These are phyloP conservation scores for Brassica rapa DNA, from an alignment of 345 rosid species.

Conservation along the genomic window DNA sequence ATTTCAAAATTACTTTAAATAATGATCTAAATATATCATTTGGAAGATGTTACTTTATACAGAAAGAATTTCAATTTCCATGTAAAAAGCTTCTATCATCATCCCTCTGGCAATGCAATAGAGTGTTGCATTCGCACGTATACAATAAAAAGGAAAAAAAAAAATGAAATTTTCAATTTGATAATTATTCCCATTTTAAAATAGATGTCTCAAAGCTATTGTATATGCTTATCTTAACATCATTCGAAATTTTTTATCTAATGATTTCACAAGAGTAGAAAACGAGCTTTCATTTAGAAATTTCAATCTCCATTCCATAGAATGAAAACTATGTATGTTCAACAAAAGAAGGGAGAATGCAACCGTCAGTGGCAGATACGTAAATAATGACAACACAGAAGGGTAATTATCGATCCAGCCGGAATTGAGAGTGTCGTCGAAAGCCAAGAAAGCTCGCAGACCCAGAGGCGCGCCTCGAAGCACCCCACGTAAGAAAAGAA, in stretches of 20 bases:
- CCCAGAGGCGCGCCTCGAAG: conserved; percentile 47
- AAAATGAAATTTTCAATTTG: background rate
- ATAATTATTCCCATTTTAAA: background rate
- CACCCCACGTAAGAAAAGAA: background rate
- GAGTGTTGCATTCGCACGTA: background rate
- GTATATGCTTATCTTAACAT: background rate
- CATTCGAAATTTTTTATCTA: no score
- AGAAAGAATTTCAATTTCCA: background rate
- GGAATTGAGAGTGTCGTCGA: conserved; percentile 52
- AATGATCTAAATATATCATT: background rate
- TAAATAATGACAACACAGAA: background rate
- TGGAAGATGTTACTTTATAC: conserved; percentile 26
- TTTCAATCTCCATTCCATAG: background rate
- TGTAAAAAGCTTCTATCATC: background rate
- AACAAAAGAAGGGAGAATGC: conserved; percentile 29
- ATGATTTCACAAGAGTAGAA: background rate
- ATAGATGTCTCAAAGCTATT: background rate
- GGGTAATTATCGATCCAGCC: conserved; percentile 43
- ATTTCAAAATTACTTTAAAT: conserved; percentile 9
- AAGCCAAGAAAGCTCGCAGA: conserved; percentile 41
- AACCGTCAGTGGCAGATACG: conserved; percentile 57
- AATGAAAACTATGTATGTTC: background rate
- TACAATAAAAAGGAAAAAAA: background rate
- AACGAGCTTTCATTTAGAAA: background rate
- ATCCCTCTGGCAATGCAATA: background rate